A percentile compares a stretch with the other conserved stretches of the same genome.
Conservation (phyloP, 768 basidiomycete genomes). For the Pleurotus citrinopileatus region DNA sequence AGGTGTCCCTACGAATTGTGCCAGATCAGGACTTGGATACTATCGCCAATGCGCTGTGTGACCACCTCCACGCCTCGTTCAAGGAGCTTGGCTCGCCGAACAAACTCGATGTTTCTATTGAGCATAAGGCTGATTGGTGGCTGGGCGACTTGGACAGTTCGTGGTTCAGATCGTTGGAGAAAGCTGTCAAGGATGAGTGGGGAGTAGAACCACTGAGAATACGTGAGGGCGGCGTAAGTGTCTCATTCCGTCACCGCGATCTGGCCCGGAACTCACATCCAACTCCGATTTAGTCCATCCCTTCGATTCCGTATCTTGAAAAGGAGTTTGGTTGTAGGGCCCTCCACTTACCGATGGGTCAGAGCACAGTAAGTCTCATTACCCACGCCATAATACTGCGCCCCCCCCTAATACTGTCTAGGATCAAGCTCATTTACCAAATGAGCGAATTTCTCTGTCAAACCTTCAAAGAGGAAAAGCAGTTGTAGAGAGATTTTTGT, state of each 20-base stretch:
- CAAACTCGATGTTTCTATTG: slow-evolving; percentile 64
- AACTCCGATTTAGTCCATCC: slow-evolving; percentile 66
- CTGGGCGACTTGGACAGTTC: slow-evolving; percentile 80
- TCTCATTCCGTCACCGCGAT: background rate
- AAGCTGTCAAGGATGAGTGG: slow-evolving; percentile 86
- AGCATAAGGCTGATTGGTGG: slow-evolving; percentile 95
- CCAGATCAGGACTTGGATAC: slow-evolving; percentile 84
- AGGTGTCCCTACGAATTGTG: slow-evolving; percentile 89
- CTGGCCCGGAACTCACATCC: slow-evolving; percentile 7
- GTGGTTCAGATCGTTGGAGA: slow-evolving; percentile 86
- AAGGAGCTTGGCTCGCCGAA: slow-evolving; percentile 63
- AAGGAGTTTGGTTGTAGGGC: slow-evolving; percentile 87
- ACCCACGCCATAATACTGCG: too few species aligned
- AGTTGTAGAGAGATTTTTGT: slow-evolving; percentile 73
- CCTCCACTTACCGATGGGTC: slow-evolving; percentile 92
- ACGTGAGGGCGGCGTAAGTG: slow-evolving; percentile 86
- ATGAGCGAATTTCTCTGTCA: slow-evolving; percentile 84
- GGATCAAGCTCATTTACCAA: slow-evolving; percentile 92
- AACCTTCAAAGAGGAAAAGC: slow-evolving; percentile 79
- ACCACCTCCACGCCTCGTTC: slow-evolving; percentile 61
- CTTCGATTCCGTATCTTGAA: slow-evolving; percentile 91
- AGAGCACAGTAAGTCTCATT: slow-evolving; percentile 64
- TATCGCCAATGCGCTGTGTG: slow-evolving; percentile 59
- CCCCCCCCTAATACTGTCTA: too few species aligned
- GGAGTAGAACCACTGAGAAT: slow-evolving; percentile 81